These are phyloP conservation scores for Byssothecium circinans DNA, from an alignment of 2,329 filamentous ascomycete genomes.

Conservation along the genomic window DNA sequence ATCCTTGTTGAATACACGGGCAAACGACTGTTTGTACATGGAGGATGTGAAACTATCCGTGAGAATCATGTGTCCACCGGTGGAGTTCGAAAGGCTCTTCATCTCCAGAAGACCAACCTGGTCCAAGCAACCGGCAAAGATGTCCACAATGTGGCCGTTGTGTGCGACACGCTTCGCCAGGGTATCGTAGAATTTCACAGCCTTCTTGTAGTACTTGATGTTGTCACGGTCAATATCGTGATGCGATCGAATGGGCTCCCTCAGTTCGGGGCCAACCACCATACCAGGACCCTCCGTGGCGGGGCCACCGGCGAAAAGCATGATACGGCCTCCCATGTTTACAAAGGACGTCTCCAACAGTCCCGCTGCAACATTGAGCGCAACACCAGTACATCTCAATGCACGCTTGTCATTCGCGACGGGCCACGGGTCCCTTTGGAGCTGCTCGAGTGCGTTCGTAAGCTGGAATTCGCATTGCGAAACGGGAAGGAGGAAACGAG, in stretches of 20 bases:
- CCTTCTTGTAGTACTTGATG: slow-evolving; percentile 99
- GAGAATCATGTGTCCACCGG: slow-evolving; percentile 95
- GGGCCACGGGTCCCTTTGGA: slow-evolving; percentile 97
- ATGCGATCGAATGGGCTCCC: slow-evolving; percentile 95
- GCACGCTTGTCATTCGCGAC: slow-evolving; percentile 90
- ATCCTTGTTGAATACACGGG: slow-evolving; percentile 96
- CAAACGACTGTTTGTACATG: slow-evolving; percentile 99
- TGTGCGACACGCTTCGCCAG: slow-evolving; percentile 92
- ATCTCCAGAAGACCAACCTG: slow-evolving; percentile 97
- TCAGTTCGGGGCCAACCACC: slow-evolving; percentile 92
- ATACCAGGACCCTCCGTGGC: slow-evolving; percentile 95
- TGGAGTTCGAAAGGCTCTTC: slow-evolving; percentile 95
- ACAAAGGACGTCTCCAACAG: slow-evolving; percentile 93
- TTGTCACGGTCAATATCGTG: slow-evolving; percentile 99
- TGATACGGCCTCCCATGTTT: slow-evolving; percentile 91
- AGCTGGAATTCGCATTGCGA: slow-evolving; percentile 97
- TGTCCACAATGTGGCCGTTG: slow-evolving; percentile 96
- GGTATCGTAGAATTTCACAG: slow-evolving; percentile 95
- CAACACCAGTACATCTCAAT: slow-evolving; percentile 90
- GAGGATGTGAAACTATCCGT: slow-evolving; percentile 98
- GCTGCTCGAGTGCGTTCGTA: slow-evolving; percentile 90
- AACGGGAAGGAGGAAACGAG: slow-evolving; percentile 89
- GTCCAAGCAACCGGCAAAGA: slow-evolving; percentile 95
- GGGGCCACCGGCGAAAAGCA: slow-evolving; percentile 94
- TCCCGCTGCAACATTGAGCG: slow-evolving; percentile 91